Conservation (phyloP, 2,329 filamentous ascomycete species). For the Dothideomycetidae sp. region DNA sequence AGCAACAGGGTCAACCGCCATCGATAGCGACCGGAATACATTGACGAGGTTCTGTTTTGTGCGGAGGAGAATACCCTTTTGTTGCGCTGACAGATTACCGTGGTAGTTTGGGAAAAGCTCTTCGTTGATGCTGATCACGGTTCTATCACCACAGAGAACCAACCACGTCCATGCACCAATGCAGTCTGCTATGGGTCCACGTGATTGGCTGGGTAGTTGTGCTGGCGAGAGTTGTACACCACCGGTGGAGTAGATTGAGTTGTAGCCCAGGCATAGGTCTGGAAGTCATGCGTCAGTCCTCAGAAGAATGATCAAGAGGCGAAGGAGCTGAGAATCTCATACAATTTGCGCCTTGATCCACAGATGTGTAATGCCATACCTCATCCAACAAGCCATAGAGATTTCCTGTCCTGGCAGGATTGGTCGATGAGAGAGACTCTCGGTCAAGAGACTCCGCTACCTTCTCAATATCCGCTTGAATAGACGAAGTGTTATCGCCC, state of each 20-base stretch:
- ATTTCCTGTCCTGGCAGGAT: slow-evolving; percentile 24
- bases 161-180: slow-evolving; percentile 58
- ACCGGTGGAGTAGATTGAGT: slow-evolving; percentile 38
- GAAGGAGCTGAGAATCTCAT: too few relatives aligned
- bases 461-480: slow-evolving; percentile 17
- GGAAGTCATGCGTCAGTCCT: not conserved
- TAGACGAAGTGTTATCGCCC: not conserved
- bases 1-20: slow-evolving; percentile 29
- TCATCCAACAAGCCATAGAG: slow-evolving; percentile 50
- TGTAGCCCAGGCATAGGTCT: slow-evolving; percentile 57
- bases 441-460: slow-evolving; percentile 22
- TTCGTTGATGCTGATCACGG: slow-evolving; percentile 57
- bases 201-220: slow-evolving; percentile 14
- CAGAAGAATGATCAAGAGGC: too few relatives aligned
- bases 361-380: slow-evolving; percentile 62
- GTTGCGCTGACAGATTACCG: slow-evolving; percentile 24
- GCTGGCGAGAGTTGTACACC: slow-evolving; percentile 21
- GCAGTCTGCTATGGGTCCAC: slow-evolving; percentile 30
- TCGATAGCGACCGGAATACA: slow-evolving; percentile 48
- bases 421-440: slow-evolving; percentile 22
- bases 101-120: slow-evolving; percentile 29
- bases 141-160: slow-evolving; percentile 53
- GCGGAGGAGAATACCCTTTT: slow-evolving; percentile 35
- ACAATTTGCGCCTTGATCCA: slow-evolving; percentile 51
- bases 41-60: slow-evolving; percentile 45